phyloP scores from a whole-genome alignment of 331 rosid genomes.

The Arachis monticola region DNA sequence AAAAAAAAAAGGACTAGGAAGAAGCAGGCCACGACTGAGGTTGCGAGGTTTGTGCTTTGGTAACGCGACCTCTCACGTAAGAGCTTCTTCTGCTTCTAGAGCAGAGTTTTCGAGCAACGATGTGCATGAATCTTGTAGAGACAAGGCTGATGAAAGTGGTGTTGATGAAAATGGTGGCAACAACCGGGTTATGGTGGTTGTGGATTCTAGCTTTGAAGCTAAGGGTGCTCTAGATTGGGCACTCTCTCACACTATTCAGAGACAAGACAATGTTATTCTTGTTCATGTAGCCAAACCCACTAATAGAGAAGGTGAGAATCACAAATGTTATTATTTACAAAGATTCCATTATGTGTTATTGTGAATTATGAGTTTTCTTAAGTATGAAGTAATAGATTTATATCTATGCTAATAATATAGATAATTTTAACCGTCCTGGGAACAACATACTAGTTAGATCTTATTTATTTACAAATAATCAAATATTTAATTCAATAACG shows the following conservation, averaged over 20 bases:
- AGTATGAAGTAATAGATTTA: neutral
- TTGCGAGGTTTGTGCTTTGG: conserved; percentile 48
- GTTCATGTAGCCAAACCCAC: conserved; percentile 58
- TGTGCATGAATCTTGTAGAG: conserved; percentile 29
- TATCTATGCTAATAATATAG: too few species aligned
- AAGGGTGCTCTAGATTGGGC: conserved; percentile 91
- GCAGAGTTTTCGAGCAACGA: conserved; percentile 49
- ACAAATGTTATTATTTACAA: too few species aligned
- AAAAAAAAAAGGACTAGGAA: conserved; percentile 45
- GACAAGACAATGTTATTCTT: conserved; percentile 71
- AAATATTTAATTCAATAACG: too few species aligned
- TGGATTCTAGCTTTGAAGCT: conserved; percentile 78
- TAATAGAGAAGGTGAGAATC: conserved; percentile 52
- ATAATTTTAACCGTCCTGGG: too few species aligned
- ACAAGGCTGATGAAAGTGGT: conserved; percentile 23
- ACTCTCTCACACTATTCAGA: conserved; percentile 73
- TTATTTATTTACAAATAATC: too few species aligned
- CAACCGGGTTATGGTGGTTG: conserved; percentile 81
- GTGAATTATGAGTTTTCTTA: neutral
- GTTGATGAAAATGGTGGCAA: conserved; percentile 56
- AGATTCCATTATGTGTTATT: too few species aligned
- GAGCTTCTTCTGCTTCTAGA: conserved; percentile 45
- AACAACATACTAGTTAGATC: too few species aligned
- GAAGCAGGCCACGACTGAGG: conserved; percentile 44
- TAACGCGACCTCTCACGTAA: conserved; percentile 44